These are phyloP conservation scores for Andrographis paniculata DNA, from an alignment of 305 asterid genomes.

Conservation along the genomic window DNA sequence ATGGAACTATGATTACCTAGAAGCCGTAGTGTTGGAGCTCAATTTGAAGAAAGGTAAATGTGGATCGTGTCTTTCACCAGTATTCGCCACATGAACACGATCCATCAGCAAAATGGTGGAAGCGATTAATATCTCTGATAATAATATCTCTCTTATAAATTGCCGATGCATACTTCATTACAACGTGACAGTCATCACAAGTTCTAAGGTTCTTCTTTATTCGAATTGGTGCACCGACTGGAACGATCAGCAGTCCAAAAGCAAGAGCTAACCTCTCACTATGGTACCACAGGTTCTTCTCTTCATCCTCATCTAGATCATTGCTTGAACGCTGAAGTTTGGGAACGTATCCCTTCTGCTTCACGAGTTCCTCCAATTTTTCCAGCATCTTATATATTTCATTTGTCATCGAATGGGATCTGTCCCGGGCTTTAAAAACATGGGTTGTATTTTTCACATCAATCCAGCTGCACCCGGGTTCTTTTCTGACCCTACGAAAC, in stretches of 20 bases:
- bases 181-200: conserved; percentile 33
- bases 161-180: conserved; percentile 38
- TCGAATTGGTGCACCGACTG: conserved; percentile 32
- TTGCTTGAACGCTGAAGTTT: conserved; percentile 19
- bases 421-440: conserved; percentile 39
- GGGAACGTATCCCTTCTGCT: conserved; percentile 31
- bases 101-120: conserved; percentile 33
- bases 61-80: conserved; percentile 19
- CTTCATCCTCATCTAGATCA: conserved; percentile 20
- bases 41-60: background rate
- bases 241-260: conserved; percentile 31
- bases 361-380: conserved; percentile 31
- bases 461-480: conserved; percentile 53
- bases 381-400: conserved; percentile 41
- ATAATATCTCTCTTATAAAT: conserved; percentile 37
- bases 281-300: conserved; percentile 35
- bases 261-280: conserved; percentile 39
- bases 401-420: conserved; percentile 29
- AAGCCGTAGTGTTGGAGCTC: no score
- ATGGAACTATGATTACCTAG: no score
- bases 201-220: conserved; percentile 43
- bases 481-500: conserved; percentile 30
- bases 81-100: conserved; percentile 39
- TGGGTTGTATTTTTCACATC: conserved; percentile 37
- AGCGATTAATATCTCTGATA: conserved; percentile 33